A percentile compares a stretch with the other conserved stretches of the same genome.
phyloP scores from a whole-genome alignment of 2,329 filamentous ascomycete genomes.

The Passalora sequoiae region DNA sequence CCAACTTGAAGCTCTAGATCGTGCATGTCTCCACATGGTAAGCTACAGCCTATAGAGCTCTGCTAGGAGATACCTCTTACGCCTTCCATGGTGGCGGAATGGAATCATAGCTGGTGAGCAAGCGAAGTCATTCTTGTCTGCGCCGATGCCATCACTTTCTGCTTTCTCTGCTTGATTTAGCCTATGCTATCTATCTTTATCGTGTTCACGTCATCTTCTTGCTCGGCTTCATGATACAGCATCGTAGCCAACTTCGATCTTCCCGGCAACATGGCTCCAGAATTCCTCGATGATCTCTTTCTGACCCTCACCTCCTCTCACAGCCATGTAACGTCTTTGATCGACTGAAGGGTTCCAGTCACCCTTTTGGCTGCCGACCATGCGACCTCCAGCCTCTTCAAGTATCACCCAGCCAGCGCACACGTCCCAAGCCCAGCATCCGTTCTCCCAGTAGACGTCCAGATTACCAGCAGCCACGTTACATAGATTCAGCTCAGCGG shows the following conservation, averaged over 20 bases:
- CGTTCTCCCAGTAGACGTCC: constrained; percentile 76
- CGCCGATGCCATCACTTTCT: neutral
- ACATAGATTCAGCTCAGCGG: constrained; percentile 70
- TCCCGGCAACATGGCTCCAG: constrained; percentile 44
- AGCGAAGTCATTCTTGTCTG: neutral
- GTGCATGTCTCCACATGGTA: too few species aligned
- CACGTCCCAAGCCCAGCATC: constrained; percentile 82
- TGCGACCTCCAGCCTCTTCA: constrained; percentile 65
- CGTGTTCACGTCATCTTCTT: neutral
- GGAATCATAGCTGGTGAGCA: neutral
- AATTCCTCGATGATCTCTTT: constrained; percentile 46
- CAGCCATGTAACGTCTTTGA: constrained; percentile 53
- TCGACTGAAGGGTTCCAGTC: constrained; percentile 59
- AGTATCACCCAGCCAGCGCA: constrained; percentile 76
- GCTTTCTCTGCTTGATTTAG: neutral
- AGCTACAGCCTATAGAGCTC: neutral
- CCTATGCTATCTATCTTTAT: neutral
- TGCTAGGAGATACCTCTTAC: too few species aligned
- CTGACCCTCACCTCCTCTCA: constrained; percentile 43
- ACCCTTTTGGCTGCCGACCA: constrained; percentile 69
- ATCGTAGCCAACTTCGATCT: constrained; percentile 40
- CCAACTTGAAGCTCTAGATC: too few species aligned
- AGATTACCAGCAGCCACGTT: constrained; percentile 65
- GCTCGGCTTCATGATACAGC: constrained; percentile 10
- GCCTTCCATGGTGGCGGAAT: neutral